A percentile compares a stretch with the other conserved stretches of the same genome.
These are phyloP conservation scores for Daldinia caldariorum DNA, from an alignment of 495 filamentous ascomycete genomes.

Conservation along the genomic window DNA sequence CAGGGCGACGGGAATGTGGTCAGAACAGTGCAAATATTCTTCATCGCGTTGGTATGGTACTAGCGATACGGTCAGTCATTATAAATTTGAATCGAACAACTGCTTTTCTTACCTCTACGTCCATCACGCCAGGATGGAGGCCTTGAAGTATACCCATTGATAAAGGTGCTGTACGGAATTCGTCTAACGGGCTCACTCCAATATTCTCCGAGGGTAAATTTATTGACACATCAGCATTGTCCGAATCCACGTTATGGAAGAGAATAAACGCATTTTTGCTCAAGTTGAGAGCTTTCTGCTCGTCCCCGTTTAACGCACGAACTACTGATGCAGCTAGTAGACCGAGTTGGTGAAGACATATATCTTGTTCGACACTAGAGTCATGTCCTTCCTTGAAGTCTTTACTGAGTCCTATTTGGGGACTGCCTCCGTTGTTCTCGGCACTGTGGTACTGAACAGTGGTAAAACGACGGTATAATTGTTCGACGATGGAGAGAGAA, in stretches of 20 bases:
- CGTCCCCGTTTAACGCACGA: conserved; percentile 36
- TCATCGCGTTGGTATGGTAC: conserved; percentile 31
- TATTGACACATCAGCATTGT: background rate
- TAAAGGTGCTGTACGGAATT: conserved; percentile 44
- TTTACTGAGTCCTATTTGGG: conserved; percentile 19
- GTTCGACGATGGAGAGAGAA: conserved; percentile 40
- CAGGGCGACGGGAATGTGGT: conserved; percentile 3
- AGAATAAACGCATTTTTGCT: conserved; percentile 48
- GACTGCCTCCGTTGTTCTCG: background rate
- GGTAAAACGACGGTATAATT: conserved; percentile 47
- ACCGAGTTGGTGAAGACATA: conserved; percentile 42
- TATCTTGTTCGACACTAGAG: conserved; percentile 30
- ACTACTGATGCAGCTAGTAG: conserved; percentile 43
- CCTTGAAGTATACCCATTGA: conserved; percentile 58
- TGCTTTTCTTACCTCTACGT: conserved; percentile 47
- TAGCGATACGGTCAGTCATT: conserved; percentile 21
- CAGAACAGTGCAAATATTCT: conserved; percentile 22
- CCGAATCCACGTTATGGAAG: conserved; percentile 34
- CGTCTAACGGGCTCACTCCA: conserved; percentile 27
- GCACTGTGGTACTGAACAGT: conserved; percentile 1
- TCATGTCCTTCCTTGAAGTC: conserved; percentile 12
- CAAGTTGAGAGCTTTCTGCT: conserved; percentile 42
- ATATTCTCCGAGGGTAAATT: background rate
- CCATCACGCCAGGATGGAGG: conserved; percentile 53
- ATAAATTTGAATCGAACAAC: background rate